Conservation (phyloP, 202 grass and related monocot genomes). For the Miscanthus sacchariflorus region DNA sequence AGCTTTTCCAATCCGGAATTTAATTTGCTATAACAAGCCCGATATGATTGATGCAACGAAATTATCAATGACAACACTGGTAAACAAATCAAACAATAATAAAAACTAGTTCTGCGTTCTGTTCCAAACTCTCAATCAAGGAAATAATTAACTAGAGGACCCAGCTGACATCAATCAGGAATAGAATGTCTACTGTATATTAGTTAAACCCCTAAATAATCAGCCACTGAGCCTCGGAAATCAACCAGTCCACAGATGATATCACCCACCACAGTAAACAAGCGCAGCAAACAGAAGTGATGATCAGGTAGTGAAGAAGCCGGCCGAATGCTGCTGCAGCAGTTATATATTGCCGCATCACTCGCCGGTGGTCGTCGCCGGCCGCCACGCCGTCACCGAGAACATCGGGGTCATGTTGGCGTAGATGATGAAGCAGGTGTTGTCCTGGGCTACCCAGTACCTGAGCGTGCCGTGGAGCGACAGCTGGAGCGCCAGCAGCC, state of each 20-base stretch:
- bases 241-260: not conserved
- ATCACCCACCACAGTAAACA: not conserved
- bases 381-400: constrained; percentile 58
- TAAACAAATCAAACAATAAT: not conserved
- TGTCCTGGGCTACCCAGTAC: constrained; percentile 38
- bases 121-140: not conserved
- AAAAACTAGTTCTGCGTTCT: not conserved
- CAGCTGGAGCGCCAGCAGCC: constrained; percentile 44
- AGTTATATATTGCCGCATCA: not conserved
- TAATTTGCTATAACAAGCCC: too few species aligned
- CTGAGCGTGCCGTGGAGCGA: not conserved
- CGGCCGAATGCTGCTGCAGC: not conserved
- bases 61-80: not conserved
- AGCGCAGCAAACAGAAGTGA: not conserved
- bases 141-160: not conserved
- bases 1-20: too few species aligned
- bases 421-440: constrained; percentile 49
- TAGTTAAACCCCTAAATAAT: not conserved
- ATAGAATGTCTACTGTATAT: not conserved
- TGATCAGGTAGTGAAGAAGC: not conserved
- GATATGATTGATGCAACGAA: not conserved
- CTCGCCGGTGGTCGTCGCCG: constrained; percentile 7
- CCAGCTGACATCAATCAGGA: not conserved
- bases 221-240: not conserved
- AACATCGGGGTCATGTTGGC: constrained; percentile 47